phyloP scores from a whole-genome alignment of 2,329 filamentous ascomycete genomes.

The Fusarium sp. region DNA sequence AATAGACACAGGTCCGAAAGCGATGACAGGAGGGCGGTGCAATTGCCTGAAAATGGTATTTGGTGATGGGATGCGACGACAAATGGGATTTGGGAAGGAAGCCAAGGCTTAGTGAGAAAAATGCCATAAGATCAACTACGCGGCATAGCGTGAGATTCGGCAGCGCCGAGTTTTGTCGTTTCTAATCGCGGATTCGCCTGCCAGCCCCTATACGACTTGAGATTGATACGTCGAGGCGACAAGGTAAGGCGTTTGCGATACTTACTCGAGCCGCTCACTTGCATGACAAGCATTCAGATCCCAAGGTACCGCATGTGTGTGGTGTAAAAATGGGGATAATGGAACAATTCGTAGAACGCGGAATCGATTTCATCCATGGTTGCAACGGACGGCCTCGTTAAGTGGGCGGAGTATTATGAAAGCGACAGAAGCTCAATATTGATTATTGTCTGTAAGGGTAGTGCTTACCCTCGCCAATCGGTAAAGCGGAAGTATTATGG shows the following conservation, averaged over 20 bases:
- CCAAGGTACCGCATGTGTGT: background rate
- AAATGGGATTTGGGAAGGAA: background rate
- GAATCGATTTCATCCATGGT: background rate
- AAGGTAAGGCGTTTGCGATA: background rate
- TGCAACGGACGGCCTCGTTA: background rate
- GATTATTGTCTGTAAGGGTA: background rate
- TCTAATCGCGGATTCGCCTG: background rate
- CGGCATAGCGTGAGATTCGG: background rate
- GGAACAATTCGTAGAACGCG: background rate
- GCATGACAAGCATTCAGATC: conserved; percentile 8
- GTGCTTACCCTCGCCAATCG: conserved; percentile 1
- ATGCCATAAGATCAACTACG: background rate
- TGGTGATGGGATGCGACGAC: background rate
- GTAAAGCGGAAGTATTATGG: background rate
- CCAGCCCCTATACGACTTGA: conserved; percentile 3
- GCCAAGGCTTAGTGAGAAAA: background rate
- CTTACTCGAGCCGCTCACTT: background rate
- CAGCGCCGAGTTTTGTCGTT: background rate
- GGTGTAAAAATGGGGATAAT: conserved; percentile 8
- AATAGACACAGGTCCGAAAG: background rate
- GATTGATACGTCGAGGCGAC: background rate
- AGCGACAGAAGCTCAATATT: background rate
- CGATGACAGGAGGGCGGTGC: background rate
- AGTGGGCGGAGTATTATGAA: background rate
- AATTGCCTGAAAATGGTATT: background rate